A percentile compares a stretch with the other conserved stretches of the same genome.
phyloP scores from a whole-genome alignment of 768 basidiomycete species.

The Paxillus ammoniavirescens region DNA sequence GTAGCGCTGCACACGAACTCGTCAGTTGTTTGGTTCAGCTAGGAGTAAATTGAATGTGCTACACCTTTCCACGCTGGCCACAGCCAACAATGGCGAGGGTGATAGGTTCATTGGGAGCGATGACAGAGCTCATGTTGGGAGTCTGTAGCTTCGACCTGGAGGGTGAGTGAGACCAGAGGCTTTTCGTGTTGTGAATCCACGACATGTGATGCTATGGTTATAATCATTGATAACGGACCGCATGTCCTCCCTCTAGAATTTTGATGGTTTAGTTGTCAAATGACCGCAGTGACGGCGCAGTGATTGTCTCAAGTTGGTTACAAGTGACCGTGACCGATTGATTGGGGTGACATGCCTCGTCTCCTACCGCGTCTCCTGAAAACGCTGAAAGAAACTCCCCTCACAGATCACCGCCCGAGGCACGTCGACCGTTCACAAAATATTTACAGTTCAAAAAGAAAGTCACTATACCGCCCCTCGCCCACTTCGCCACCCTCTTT shows the following conservation, averaged over 20 bases:
- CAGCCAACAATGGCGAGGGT: slow-evolving; percentile 81
- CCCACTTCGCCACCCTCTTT: slow-evolving; percentile 41
- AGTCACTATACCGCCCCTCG: slow-evolving; percentile 35
- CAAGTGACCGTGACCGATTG: not conserved
- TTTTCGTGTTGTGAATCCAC: slow-evolving; percentile 30
- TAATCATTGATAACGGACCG: not conserved
- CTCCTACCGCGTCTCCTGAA: slow-evolving; percentile 64
- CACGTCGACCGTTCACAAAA: slow-evolving; percentile 10
- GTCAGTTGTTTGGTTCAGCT: not conserved
- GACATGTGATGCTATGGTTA: slow-evolving; percentile 18
- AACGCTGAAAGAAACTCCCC: slow-evolving; percentile 33
- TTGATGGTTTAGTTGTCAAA: not conserved
- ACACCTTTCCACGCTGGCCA: slow-evolving; percentile 77
- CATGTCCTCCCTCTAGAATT: not conserved
- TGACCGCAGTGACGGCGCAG: too few species aligned
- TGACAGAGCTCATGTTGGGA: slow-evolving; percentile 14
- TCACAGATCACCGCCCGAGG: slow-evolving; percentile 5
- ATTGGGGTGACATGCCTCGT: slow-evolving; percentile 59
- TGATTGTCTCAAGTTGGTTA: too few species aligned
- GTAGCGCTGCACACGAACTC: slow-evolving; percentile 48
- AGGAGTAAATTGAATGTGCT: slow-evolving; percentile 1
- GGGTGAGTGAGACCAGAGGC: slow-evolving; percentile 34
- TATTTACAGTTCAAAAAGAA: slow-evolving; percentile 19
- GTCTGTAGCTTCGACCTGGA: slow-evolving; percentile 21
- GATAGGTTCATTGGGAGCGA: slow-evolving; percentile 37